phyloP scores from a whole-genome alignment of 1,139 yeast species.

The Schwanniomyces etchellsii region DNA sequence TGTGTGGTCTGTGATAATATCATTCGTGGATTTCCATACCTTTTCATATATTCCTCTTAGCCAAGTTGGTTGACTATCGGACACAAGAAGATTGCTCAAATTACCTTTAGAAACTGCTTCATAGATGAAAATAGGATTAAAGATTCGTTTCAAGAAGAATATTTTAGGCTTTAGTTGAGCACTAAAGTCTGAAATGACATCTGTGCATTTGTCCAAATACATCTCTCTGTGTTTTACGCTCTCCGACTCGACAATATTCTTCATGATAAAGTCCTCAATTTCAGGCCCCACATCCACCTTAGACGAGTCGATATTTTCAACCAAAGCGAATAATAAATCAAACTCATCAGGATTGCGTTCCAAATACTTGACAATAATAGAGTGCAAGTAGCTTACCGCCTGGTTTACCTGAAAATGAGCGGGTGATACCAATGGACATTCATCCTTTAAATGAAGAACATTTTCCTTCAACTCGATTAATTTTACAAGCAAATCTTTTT shows the following conservation, averaged over 20 bases:
- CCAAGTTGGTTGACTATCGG: conserved; percentile 49
- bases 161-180: conserved; percentile 51
- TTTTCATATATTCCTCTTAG: conserved; percentile 52
- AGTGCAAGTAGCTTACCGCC: conserved; percentile 59
- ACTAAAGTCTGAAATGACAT: conserved; percentile 37
- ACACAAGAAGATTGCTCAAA: conserved; percentile 43
- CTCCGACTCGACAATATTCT: conserved; percentile 46
- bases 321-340: conserved; percentile 39
- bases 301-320: conserved; percentile 44
- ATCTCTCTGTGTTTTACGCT: conserved; percentile 43
- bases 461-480: conserved; percentile 42
- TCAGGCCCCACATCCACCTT: conserved; percentile 42
- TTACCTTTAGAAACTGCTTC: conserved; percentile 52
- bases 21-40: conserved; percentile 67
- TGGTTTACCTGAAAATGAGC: conserved; percentile 72
- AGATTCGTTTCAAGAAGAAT: conserved; percentile 55
- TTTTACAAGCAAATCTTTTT: conserved; percentile 43
- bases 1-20: conserved; percentile 49
- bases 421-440: conserved; percentile 49
- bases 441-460: conserved; percentile 34
- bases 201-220: conserved; percentile 50
- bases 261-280: conserved; percentile 55
- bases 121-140: conserved; percentile 61
- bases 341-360: conserved; percentile 22
- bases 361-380: conserved; percentile 46